A percentile compares a stretch with the other conserved stretches of the same genome.
Conservation (phyloP, 164 flowering plant species). For the Cinnamomum micranthum region DNA sequence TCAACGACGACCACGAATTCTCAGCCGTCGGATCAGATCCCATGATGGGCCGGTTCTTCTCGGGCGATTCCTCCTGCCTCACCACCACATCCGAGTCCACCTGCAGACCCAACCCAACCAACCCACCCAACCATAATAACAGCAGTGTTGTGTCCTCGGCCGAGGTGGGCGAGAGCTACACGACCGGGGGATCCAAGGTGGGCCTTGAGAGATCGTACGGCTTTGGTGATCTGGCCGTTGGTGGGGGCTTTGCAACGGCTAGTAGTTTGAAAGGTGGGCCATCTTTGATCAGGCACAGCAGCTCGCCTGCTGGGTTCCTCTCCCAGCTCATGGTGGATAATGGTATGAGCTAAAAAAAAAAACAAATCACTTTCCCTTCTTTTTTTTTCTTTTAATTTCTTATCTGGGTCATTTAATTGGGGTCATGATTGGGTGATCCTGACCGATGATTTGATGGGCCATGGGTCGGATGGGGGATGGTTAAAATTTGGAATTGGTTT, state of each 20-base stretch:
- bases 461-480: background rate
- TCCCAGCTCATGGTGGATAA: conserved; percentile 43
- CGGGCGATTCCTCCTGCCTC: conserved; percentile 32
- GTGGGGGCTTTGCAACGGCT: conserved; percentile 11
- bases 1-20: conserved; percentile 19
- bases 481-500: background rate
- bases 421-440: background rate
- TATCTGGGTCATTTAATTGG: conserved; percentile 5
- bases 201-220: conserved; percentile 31
- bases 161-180: background rate
- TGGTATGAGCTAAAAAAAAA: conserved; percentile 6
- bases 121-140: conserved; percentile 6
- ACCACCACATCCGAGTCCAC: conserved; percentile 27
- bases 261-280: conserved; percentile 20
- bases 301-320: conserved; percentile 77
- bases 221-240: conserved; percentile 22
- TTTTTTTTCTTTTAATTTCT: conserved; percentile 9
- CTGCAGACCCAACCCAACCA: conserved; percentile 17
- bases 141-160: conserved; percentile 15
- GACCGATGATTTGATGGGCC: background rate
- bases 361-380: background rate
- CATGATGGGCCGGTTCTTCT: conserved; percentile 27
- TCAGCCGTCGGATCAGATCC: conserved; percentile 21
- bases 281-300: conserved; percentile 56
- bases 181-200: background rate